Evolutionary conservation across 192 early-diverging fungal species (phyloP).

Genomic region (Coemansia sp.): DNA sequence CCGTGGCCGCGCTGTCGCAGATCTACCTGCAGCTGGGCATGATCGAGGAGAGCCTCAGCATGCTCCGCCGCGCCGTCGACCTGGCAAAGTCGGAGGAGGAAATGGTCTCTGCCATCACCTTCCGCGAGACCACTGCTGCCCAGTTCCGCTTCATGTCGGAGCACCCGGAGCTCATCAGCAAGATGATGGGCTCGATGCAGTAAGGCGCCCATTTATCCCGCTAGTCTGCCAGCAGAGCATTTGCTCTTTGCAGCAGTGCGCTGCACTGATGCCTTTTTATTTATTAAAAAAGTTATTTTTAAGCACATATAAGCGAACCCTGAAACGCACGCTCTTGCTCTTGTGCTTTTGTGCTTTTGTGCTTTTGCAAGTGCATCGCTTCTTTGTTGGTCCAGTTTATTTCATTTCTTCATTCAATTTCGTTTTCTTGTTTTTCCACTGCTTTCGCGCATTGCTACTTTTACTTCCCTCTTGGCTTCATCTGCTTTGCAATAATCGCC

Average conservation of each 20-base stretch:
- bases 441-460: too few species aligned
- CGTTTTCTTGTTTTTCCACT: not conserved
- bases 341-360: too few species aligned
- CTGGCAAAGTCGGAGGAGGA: conserved; percentile 88
- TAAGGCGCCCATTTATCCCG: not conserved
- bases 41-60: conserved; percentile 77
- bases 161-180: conserved; percentile 55
- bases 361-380: too few species aligned
- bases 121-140: conserved; percentile 62
- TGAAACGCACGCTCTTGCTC: too few species aligned
- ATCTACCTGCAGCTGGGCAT: conserved; percentile 83
- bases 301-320: too few species aligned
- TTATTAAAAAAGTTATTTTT: too few species aligned
- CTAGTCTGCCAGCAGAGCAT: too few species aligned
- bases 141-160: conserved; percentile 59
- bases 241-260: not conserved
- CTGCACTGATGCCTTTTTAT: not conserved
- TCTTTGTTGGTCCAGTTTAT: too few species aligned
- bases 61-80: conserved; percentile 77
- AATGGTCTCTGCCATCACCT: conserved; percentile 75
- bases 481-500: too few species aligned
- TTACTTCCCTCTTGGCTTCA: too few species aligned
- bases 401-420: too few species aligned
- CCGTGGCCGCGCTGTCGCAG: conserved; percentile 74
- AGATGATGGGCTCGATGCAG: conserved; percentile 51